These are phyloP conservation scores for Suillus luteus DNA, from an alignment of 768 basidiomycete genomes.

Conservation along the genomic window DNA sequence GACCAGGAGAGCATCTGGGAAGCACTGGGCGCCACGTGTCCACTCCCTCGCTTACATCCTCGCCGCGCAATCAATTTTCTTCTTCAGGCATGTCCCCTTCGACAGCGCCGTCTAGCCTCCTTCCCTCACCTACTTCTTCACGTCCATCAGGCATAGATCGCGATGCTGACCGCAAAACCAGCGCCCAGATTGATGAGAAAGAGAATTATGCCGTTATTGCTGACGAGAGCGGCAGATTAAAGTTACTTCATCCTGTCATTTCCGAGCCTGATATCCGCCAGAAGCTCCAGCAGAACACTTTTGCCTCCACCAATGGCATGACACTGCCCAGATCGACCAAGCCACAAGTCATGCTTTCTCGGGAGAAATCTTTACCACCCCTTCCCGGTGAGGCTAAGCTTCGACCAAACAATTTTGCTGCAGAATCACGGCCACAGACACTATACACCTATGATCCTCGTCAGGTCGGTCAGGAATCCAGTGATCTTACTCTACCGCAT, in stretches of 20 bases:
- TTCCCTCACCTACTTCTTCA: constrained; percentile 77
- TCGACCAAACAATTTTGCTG: constrained; percentile 34
- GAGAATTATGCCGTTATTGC: constrained; percentile 36
- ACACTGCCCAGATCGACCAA: constrained; percentile 29
- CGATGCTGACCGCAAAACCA: constrained; percentile 47
- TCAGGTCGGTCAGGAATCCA: constrained; percentile 42
- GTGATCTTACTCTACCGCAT: constrained; percentile 61
- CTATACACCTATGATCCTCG: constrained; percentile 63
- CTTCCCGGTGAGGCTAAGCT: constrained; percentile 59
- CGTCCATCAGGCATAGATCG: constrained; percentile 61
- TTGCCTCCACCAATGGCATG: constrained; percentile 35
- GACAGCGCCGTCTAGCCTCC: constrained; percentile 72
- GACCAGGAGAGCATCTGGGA: constrained; percentile 53
- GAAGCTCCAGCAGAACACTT: constrained; percentile 40
- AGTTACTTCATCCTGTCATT: constrained; percentile 52
- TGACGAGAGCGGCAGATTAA: constrained; percentile 38
- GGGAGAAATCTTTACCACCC: constrained; percentile 81
- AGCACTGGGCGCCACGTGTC: constrained; percentile 60
- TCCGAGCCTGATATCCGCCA: constrained; percentile 67
- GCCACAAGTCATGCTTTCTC: constrained; percentile 32
- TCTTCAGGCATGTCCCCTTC: constrained; percentile 71
- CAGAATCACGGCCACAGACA: constrained; percentile 62
- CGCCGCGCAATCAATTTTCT: constrained; percentile 52
- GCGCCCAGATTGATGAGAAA: constrained; percentile 45
- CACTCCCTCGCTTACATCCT: constrained; percentile 63